Percentiles rank a stretch among this genome's conserved stretches.
Evolutionary conservation across 495 filamentous ascomycete species (phyloP).

Genomic region (Pyrenula aspistea): DNA sequence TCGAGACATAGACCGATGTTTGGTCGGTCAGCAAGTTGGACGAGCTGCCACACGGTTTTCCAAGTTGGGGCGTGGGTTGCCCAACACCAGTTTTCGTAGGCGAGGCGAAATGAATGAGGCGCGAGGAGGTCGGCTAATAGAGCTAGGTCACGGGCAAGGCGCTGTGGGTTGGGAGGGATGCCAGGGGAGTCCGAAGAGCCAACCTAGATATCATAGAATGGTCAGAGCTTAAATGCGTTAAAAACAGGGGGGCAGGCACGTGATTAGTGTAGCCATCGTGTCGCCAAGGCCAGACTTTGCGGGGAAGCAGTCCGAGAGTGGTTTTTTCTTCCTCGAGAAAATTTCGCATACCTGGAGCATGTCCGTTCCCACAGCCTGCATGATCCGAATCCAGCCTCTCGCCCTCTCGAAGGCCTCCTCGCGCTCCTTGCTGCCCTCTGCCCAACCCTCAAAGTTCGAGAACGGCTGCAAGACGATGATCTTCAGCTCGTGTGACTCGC

Average conservation of each 20-base stretch:
- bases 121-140: conserved; percentile 54
- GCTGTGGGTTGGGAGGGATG: conserved; percentile 32
- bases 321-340: neutral
- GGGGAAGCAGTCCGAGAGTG: neutral
- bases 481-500: conserved; percentile 35
- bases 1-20: conserved; percentile 74
- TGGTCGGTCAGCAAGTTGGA: conserved; percentile 40
- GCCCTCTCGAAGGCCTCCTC: conserved; percentile 56
- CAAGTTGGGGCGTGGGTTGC: conserved; percentile 57
- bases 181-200: conserved; percentile 54
- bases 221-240: too few species aligned
- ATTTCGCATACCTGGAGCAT: conserved; percentile 51
- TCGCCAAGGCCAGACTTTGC: neutral
- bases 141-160: conserved; percentile 48
- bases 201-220: too few species aligned
- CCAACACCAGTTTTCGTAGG: conserved; percentile 86
- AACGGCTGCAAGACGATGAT: conserved; percentile 75
- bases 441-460: conserved; percentile 72
- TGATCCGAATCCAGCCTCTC: conserved; percentile 58
- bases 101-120: conserved; percentile 41
- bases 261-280: neutral
- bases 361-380: conserved; percentile 57
- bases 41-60: conserved; percentile 47
- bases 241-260: neutral
- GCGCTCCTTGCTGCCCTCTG: conserved; percentile 38